Evolutionary conservation across 2,329 filamentous ascomycete species (phyloP).

Genomic region (Colletotrichum echinochloae): DNA sequence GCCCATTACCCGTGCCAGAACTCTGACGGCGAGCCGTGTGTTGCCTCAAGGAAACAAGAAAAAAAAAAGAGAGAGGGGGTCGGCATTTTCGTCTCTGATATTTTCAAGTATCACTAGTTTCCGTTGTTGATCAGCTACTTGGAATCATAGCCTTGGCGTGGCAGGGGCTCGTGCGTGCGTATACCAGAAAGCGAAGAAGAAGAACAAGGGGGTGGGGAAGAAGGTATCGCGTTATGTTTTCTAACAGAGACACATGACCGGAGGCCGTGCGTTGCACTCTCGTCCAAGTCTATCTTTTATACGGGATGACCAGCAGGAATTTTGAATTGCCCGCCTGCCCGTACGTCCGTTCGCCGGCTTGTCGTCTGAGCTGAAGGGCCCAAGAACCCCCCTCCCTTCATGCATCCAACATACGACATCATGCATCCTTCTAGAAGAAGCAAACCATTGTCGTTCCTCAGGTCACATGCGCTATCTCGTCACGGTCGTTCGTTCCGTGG

Average conservation of each 20-base stretch:
- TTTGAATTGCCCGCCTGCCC: conserved; percentile 17
- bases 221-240: conserved; percentile 20
- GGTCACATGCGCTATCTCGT: conserved; percentile 25
- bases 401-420: conserved; percentile 24
- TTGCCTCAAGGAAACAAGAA: background rate
- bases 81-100: background rate
- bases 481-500: conserved; percentile 30
- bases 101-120: background rate
- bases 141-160: too few species aligned
- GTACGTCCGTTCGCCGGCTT: conserved; percentile 31
- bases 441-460: conserved; percentile 16
- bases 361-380: conserved; percentile 37
- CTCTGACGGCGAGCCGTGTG: conserved; percentile 26
- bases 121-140: background rate
- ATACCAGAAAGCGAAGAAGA: background rate
- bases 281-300: conserved; percentile 23
- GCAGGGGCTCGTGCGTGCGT: conserved; percentile 10
- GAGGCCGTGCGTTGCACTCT: conserved; percentile 6
- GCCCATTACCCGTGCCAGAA: background rate
- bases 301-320: conserved; percentile 11
- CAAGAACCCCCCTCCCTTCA: conserved; percentile 31
- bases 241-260: conserved; percentile 4
- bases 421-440: conserved; percentile 31
- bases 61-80: too few species aligned
- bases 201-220: background rate